Base-by-base conservation (phyloP, 352 stramenopile genomes). In the Phytopythium chamaehyphon region DNA sequence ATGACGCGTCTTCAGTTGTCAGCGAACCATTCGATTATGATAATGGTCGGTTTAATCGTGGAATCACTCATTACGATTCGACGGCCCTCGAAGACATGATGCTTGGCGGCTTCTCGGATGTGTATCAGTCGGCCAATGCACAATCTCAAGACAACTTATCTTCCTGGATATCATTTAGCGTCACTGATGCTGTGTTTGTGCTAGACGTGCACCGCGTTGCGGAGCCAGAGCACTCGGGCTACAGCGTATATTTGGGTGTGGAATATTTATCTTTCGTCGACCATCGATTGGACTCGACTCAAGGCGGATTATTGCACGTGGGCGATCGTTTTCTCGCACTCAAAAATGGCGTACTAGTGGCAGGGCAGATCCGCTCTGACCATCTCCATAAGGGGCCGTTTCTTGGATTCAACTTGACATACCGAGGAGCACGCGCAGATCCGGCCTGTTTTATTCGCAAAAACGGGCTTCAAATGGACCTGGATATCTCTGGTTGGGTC, bases 241-340 rank as follows among this genome's bases (percentile, higher is more conserved):
- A 90, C 28, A 59, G 56, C 1, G 58, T 90, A n/a, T 90, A 69
- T 46, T 52, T 87, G 1, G 69, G 71, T 2, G 59, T 88, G 19
- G 73, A 76, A 31, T 77, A 79, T 46, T 61, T 92, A 4, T 86
- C 71, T 10, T 68, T 76, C 24, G 44, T 81, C 14, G 83, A 93
- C 26, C 78, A 92, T 57, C 78, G 83, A 0, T 77, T 87, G 55
- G 75, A 66, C 16, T 84, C 71, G 11, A 86, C 85, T 42, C 83
- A 90, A 24, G 83, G 73, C 6, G 45, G 68, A 19, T 53, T 95
- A 6, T 61, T 95, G 11, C 83, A 95, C 52, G 56, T 95, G 18
- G 86, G 86, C 0, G 80, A 95, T 51, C 83, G 87, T 18, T 95
- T 95, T 59, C 61, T 95, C 26, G 83, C 58, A 16, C 62, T 92